Conservation (phyloP, 1,284 basidiomycete genomes). For the Irpex sp. region DNA sequence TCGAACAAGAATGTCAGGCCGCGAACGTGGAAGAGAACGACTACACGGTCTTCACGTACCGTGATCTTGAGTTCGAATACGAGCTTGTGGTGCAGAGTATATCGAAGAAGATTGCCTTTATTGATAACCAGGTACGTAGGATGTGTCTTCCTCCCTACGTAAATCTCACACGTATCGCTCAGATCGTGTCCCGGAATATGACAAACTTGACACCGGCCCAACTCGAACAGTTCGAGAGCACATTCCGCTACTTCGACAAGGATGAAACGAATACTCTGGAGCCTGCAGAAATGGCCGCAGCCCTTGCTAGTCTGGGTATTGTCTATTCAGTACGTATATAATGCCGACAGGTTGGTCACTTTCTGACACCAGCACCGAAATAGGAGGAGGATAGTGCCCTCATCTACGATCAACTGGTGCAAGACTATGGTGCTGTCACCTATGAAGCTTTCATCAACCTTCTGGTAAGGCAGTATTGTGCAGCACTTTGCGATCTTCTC, state of each 20-base stretch:
- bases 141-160: background rate
- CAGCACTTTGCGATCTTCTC: too few relatives aligned
- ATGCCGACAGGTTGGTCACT: background rate
- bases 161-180: background rate
- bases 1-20: conserved; percentile 75
- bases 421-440: conserved; percentile 83
- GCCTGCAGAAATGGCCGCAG: conserved; percentile 84
- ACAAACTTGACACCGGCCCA: conserved; percentile 93
- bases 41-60: conserved; percentile 86
- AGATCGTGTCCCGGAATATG: conserved; percentile 86
- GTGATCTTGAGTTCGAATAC: conserved; percentile 89
- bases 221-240: conserved; percentile 94
- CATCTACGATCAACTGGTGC: conserved; percentile 80
- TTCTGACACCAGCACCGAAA: conserved; percentile 6
- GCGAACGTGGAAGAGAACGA: conserved; percentile 98
- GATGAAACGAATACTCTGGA: conserved; percentile 88
- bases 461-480: too few relatives aligned
- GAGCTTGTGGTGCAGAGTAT: conserved; percentile 79
- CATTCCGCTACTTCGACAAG: conserved; percentile 96
- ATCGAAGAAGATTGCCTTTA: conserved; percentile 88
- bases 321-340: conserved; percentile 70
- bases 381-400: conserved; percentile 84
- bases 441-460: conserved; percentile 96
- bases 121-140: conserved; percentile 83
- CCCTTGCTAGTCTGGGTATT: conserved; percentile 90